These are phyloP conservation scores for Coemansia sp. DNA, from an alignment of 192 early-diverging fungal genomes.

Conservation along the genomic window DNA sequence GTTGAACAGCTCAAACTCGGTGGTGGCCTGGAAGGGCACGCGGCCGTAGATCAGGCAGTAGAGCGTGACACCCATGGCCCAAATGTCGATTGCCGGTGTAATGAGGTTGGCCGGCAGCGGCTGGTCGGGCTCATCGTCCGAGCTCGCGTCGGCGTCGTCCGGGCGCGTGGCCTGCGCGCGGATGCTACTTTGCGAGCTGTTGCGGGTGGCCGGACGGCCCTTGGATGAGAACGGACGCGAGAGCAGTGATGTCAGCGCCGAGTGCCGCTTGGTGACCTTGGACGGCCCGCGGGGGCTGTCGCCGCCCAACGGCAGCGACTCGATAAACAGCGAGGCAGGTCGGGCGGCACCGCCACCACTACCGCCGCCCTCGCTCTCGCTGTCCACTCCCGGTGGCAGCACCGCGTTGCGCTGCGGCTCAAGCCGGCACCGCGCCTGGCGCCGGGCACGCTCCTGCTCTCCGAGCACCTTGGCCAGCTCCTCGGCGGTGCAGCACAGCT, in stretches of 20 bases:
- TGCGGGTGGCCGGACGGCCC: conserved; percentile 15
- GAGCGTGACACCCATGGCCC: conserved; percentile 95
- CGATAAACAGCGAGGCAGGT: conserved; percentile 30
- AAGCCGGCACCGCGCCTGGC: neutral
- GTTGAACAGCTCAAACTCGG: conserved; percentile 94
- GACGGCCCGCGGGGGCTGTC: neutral
- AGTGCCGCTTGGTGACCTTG: conserved; percentile 40
- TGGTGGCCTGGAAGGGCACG: conserved; percentile 90
- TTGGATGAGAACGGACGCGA: conserved; percentile 41
- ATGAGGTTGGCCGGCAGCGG: conserved; percentile 54
- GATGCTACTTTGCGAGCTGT: conserved; percentile 11
- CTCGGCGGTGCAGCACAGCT: conserved; percentile 74
- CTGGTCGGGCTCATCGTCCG: conserved; percentile 17
- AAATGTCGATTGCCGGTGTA: conserved; percentile 91
- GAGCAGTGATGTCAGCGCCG: conserved; percentile 38
- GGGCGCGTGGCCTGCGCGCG: conserved; percentile 1
- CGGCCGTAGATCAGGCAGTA: conserved; percentile 90
- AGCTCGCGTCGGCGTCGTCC: conserved; percentile 4
- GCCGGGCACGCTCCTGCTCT: conserved; percentile 18
- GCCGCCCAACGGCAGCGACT: neutral
- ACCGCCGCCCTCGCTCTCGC: neutral
- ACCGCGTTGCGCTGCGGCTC: neutral
- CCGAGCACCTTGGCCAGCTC: conserved; percentile 40
- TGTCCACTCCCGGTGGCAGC: neutral
- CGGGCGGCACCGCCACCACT: conserved; percentile 5